Base-by-base conservation (phyloP, 2,329 filamentous ascomycete genomes). In the Trichoderma atroviride region DNA sequence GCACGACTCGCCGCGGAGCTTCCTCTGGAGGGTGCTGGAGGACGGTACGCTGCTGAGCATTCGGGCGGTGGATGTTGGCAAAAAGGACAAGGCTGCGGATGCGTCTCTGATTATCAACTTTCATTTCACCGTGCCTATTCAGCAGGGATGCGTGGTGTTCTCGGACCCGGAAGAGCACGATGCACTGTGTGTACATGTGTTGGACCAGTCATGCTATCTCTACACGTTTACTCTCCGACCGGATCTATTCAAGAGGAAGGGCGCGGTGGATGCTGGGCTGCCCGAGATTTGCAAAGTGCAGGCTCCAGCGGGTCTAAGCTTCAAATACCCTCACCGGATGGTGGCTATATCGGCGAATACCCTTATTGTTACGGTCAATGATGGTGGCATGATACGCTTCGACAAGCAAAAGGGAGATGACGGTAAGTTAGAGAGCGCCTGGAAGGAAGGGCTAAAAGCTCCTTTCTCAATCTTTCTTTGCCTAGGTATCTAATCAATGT, bases 11-110 rank as follows among this genome's bases (percentile, higher is more conserved):
- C 96, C 96, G 50, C 90, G 92, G 77, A 93, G 89, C 79, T 96
- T 98, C 77, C 86, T 97, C 59, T 99, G 96, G 96, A 89, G 95
- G 74, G 86, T 98, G 50, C 82, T 97, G 71, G 91, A 97, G 76
- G 89, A 93, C 75, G 89, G 89, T 76, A 92, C 88, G 73, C 84
- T 93, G 71, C 85, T 99, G 74, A 95, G 96, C 81, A 85, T 99
- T 62, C 91, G 93, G 76, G 90, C 89, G 52, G 89, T 92, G 70
- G 96, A 99, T 80, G 82, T 97, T 73, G 91, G 89, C 78, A 94
- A 87, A 82, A 87, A 85, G 73, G 85, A 85, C 71, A 86, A 84
- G 73, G 86, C 89, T 27, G 80, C 84, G 55, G 93, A 96, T 79
- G 88, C 92, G 67, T 88, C 90, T 72, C 83, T 96, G 63, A 90